Base-by-base conservation (phyloP, 176 grass and related monocot genomes). In the Thinopyrum elongatum region DNA sequence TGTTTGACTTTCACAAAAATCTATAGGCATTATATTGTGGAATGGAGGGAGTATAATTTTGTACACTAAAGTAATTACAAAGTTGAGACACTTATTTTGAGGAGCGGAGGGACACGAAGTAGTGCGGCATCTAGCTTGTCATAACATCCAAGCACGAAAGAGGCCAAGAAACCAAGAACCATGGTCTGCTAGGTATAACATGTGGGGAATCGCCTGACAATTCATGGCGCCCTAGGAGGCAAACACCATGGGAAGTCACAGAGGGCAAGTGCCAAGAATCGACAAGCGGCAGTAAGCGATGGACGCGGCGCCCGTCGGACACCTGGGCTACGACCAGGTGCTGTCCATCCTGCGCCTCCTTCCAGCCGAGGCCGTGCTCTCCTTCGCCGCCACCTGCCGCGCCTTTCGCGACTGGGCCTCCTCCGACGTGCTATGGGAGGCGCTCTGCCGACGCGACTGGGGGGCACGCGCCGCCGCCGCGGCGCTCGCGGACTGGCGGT, bases 371-470 rank as follows among this genome's bases (percentile, higher is more conserved):
- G 88, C 92, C 82, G 91, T 98, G 78, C 75, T 98, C 66, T 89
- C 94, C 66, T 95, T 98, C 86, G 87, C 92, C 65, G 85, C 91
- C 58, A 93, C 94, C 5, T 98, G 96, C 79, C 89, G 85, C 63
- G 73, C 81, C 57, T 94, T 92, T 89, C 86, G 87, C 36, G 82
- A 86, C 19, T 84, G 90, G 79, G 92, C 92, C 65, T 88, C 81
- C 55, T 86, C 96, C 51, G 93, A 94, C 80, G 69, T 87, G 66
- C 78, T 98, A n/a, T 98, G 96, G 96, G 94, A 98, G 86, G 76
- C 87, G 76, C 44, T 98, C 53, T 98, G 90, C 85, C 74, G 90
- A 78, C 89, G 93, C 65, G 93, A 98, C 65, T 98, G 90, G 93
- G 93, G 93, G 49, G 30, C 63, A 62, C 69, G 81, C 39, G 55